These are phyloP conservation scores for Diplosphaera chodatii DNA, from an alignment of 139 green algal genomes.

Conservation along the genomic window DNA sequence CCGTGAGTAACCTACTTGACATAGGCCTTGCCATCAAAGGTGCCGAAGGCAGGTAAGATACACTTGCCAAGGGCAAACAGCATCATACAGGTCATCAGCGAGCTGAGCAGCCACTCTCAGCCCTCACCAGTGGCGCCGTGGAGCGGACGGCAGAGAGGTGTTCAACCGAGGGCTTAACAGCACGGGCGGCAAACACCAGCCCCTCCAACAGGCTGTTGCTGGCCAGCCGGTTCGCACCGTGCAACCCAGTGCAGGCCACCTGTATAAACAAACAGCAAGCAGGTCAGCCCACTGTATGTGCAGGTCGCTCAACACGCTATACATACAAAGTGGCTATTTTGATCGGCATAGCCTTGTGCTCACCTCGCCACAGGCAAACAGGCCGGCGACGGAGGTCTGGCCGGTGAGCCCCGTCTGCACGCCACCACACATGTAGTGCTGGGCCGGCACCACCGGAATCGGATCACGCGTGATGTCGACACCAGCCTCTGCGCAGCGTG, in stretches of 20 bases:
- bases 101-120: neutral
- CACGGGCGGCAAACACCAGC: constrained; percentile 88
- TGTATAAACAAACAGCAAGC: neutral
- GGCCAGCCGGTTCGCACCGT: constrained; percentile 95
- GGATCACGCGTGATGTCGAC: constrained; percentile 89
- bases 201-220: constrained; percentile 95
- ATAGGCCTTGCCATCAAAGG: neutral
- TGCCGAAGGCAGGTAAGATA: neutral
- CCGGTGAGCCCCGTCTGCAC: constrained; percentile 79
- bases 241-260: constrained; percentile 58
- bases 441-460: constrained; percentile 91
- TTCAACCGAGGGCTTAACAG: constrained; percentile 63
- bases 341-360: no score
- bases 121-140: neutral
- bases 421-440: constrained; percentile 98
- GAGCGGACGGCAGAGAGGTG: constrained; percentile 29
- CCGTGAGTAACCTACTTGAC: no score
- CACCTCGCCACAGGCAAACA: constrained; percentile 94
- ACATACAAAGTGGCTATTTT: no score
- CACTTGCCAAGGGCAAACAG: neutral
- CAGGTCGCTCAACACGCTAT: no score
- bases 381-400: constrained; percentile 78
- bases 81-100: no score
- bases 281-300: no score
- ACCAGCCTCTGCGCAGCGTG: constrained; percentile 59